Percentiles rank a stretch among this genome's conserved stretches.
Conservation (phyloP, 2,329 filamentous ascomycete species). For the Colletotrichum musicola region DNA sequence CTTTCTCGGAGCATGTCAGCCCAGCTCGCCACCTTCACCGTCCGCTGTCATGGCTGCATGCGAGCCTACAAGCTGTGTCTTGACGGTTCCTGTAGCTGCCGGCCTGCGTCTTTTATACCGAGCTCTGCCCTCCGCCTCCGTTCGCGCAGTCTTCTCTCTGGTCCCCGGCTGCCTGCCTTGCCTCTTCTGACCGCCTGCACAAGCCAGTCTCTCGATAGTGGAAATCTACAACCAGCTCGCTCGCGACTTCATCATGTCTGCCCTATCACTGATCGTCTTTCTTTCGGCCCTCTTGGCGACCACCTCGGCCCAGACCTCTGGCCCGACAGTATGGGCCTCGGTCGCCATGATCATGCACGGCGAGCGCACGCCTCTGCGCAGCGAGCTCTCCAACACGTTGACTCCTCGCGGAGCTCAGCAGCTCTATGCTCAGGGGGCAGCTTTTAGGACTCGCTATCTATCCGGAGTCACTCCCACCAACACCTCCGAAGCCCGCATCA, state of each 20-base stretch:
- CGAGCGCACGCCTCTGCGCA: constrained; percentile 62
- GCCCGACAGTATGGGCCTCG: constrained; percentile 62
- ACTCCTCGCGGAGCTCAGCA: constrained; percentile 68
- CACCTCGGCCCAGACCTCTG: constrained; percentile 47
- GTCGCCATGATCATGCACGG: constrained; percentile 65
- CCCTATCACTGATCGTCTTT: constrained; percentile 39
- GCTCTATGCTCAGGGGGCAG: constrained; percentile 60
- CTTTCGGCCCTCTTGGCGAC: constrained; percentile 43
- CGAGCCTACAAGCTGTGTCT: constrained; percentile 6
- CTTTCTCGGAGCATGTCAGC: background rate
- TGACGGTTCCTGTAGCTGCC: background rate
- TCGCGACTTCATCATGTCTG: constrained; percentile 38
- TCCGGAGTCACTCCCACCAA: constrained; percentile 42
- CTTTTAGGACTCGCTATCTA: constrained; percentile 65
- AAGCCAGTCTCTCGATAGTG: background rate
- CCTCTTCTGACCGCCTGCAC: background rate
- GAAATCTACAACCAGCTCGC: background rate
- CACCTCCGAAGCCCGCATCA: constrained; percentile 44
- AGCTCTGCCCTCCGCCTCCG: background rate
- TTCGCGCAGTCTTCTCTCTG: background rate
- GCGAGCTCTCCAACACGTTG: constrained; percentile 49
- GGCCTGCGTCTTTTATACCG: constrained; percentile 17
- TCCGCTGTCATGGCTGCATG: constrained; percentile 4
- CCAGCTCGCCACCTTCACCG: background rate
- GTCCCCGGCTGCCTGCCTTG: background rate